Base-by-base conservation (phyloP, 2,329 filamentous ascomycete genomes). In the Penicillium sp. region DNA sequence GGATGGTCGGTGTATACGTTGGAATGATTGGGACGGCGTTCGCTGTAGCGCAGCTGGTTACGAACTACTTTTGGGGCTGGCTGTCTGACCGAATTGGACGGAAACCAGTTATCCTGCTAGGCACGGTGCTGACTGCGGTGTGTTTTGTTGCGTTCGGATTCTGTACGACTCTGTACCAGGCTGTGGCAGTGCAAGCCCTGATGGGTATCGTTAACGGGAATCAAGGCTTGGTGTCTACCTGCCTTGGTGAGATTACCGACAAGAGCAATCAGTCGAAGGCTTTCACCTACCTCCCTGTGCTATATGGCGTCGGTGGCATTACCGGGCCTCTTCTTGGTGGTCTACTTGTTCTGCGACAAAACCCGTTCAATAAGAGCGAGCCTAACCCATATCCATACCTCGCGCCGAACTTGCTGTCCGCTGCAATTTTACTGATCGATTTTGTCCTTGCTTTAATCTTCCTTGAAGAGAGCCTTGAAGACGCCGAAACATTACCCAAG, bases 161-260 rank as follows among this genome's bases (percentile, higher is more conserved):
- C 71, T 96, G 92, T 75, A 87, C 80, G 64, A 89, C 85, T 2
- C 86, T 97, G 64, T 92, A 89, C 86, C 93, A 98, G 75, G 89
- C 96, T 2, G 84, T 98, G 15, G 66, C 92, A 17, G 91, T 97
- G 1, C 95, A 99, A 74, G 87, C 90, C 2, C 81, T 93, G 66
- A 97, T 98, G 93, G 95, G 95, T 3, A 75, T 96, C 57, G 87
- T 97, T 56, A 99, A 98, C 75, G 95, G 95, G 56, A 99, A 99
- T 71, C 93, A 95, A 31, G 94, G 92, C 5, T 89, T 97, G 13
- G 93, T 99, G 15, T 94, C 92, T 7, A 97, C 95, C 0, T 96
- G 94, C 53, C 78, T 99, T 53, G 95, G 95, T 46, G 95, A 99
- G 76, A 90, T 99, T 56, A 99, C 95, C 1, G 93, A 98, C 74